Evolutionary conservation across 2,329 filamentous ascomycete genomes (phyloP).

Genomic region (Colletotrichum cuscutae): DNA sequence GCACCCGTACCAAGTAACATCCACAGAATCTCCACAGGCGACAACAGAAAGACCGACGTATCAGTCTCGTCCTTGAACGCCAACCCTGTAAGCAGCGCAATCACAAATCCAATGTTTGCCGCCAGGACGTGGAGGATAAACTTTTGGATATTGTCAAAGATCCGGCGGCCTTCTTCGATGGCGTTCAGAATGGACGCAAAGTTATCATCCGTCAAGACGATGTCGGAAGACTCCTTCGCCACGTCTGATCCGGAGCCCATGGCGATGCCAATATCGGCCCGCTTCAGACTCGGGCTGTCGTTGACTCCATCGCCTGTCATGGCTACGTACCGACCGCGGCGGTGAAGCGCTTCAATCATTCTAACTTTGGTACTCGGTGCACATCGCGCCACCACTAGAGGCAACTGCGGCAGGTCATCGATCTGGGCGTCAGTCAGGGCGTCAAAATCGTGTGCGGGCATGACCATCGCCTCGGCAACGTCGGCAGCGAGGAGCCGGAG

Average conservation of each 20-base stretch:
- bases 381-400: constrained; percentile 72
- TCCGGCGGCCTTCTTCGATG: constrained; percentile 71
- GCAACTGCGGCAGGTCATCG: constrained; percentile 66
- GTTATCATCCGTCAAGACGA: constrained; percentile 74
- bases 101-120: constrained; percentile 72
- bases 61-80: constrained; percentile 69
- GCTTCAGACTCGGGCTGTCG: constrained; percentile 71
- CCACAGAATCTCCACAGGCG: constrained; percentile 75
- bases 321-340: constrained; percentile 68
- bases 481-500: constrained; percentile 57
- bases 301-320: constrained; percentile 77
- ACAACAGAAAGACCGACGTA: constrained; percentile 72
- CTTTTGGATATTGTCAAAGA: constrained; percentile 75
- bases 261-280: constrained; percentile 72
- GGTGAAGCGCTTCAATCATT: constrained; percentile 71
- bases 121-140: constrained; percentile 70
- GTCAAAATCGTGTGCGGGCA: constrained; percentile 70
- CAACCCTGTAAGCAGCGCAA: constrained; percentile 71
- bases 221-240: constrained; percentile 69
- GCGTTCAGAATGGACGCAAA: constrained; percentile 73
- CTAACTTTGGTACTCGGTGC: constrained; percentile 74
- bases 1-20: constrained; percentile 72
- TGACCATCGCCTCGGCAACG: constrained; percentile 64
- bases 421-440: constrained; percentile 68
- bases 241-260: constrained; percentile 75